Evolutionary conservation across 2,329 filamentous ascomycete species (phyloP), one percentile per base, ranked within the genome.

Genomic region (Colletotrichum cereale): DNA sequence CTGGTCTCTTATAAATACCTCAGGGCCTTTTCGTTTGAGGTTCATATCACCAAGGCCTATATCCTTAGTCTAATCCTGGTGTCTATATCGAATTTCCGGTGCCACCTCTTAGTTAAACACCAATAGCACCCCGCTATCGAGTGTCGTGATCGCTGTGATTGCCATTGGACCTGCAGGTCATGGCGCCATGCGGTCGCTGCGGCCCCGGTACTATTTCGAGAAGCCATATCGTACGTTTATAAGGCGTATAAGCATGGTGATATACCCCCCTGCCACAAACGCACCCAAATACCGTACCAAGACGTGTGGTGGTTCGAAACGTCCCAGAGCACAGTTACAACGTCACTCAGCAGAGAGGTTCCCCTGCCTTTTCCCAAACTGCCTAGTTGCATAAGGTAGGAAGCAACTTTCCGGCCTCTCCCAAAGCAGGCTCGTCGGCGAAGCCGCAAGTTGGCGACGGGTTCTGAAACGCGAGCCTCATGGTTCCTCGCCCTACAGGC

Each of bases 391-490:
- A 63, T 42, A 40, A 50, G 8, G 21, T 38, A 38, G 42, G 4
- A 31, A 53, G 18, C 24, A 50, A 40, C 24, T 3, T 8, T 16
- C 11, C 21, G 16, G 34, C 5, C 16, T 11, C 11, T 44, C 36
- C 36, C 12, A 40, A 21, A 63, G 36, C 18, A n/a, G 14, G 18
- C 18, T 44, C 11, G 24, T 36, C 48, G 24, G 34, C 40, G 40
- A 48, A 48, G 29, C 24, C 47, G 34, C 18, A 36, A 47, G 44
- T 53, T 18, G 48, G 31, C 55, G 62, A 44, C 67, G 47, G 44
- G 47, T 24, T 61, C 36, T 70, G 67, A 70, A 70, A 70, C 67
- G 47, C 29, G 40, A 55, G 55, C 62, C 62, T 47, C 55, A 55
- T 61, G 47, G 42, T 29, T 18, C 29, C 21, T 26, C 24, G 18